These are phyloP conservation scores for Monarda citriodora DNA, from an alignment of 305 asterid genomes.

Conservation along the genomic window DNA sequence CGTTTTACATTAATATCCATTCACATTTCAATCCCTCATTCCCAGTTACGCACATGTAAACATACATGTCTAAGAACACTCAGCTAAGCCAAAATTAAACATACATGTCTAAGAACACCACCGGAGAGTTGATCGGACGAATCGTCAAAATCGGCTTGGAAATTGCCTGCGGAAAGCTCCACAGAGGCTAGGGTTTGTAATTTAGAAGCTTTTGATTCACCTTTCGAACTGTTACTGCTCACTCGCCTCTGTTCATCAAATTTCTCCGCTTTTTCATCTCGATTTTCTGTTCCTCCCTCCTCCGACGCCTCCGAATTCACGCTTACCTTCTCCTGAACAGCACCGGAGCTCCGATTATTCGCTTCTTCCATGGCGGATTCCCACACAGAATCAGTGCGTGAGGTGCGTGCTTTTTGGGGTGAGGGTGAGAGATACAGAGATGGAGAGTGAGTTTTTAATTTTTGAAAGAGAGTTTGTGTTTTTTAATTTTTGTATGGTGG, in stretches of 20 bases:
- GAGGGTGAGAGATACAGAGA: too few relatives aligned
- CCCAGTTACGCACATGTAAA: constrained; percentile 18
- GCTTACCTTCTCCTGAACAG: constrained; percentile 8
- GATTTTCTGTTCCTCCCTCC: constrained; percentile 22
- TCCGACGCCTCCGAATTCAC: constrained; percentile 18
- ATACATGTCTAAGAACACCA: constrained; percentile 18
- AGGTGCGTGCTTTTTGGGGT: constrained; percentile 42
- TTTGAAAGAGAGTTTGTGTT: too few relatives aligned
- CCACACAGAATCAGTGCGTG: constrained; percentile 33
- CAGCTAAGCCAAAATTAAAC: too few relatives aligned
- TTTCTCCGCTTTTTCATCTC: constrained; percentile 18
- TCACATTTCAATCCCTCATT: constrained; percentile 13
- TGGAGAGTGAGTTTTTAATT: too few relatives aligned
- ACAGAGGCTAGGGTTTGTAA: constrained; percentile 40
- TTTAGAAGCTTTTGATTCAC: constrained; percentile 25
- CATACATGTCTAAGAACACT: constrained; percentile 11
- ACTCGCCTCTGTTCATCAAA: constrained; percentile 29
- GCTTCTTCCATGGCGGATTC: constrained; percentile 56
- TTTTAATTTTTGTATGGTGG: too few relatives aligned
- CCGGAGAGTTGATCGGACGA: constrained; percentile 53
- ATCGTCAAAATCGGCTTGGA: constrained; percentile 32
- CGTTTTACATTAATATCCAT: constrained; percentile 20
- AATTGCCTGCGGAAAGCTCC: constrained; percentile 27
- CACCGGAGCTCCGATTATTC: constrained; percentile 30
- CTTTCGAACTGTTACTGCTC: constrained; percentile 23